These are phyloP conservation scores for Mycena rebaudengoi DNA, from an alignment of 768 basidiomycete genomes.

Conservation along the genomic window DNA sequence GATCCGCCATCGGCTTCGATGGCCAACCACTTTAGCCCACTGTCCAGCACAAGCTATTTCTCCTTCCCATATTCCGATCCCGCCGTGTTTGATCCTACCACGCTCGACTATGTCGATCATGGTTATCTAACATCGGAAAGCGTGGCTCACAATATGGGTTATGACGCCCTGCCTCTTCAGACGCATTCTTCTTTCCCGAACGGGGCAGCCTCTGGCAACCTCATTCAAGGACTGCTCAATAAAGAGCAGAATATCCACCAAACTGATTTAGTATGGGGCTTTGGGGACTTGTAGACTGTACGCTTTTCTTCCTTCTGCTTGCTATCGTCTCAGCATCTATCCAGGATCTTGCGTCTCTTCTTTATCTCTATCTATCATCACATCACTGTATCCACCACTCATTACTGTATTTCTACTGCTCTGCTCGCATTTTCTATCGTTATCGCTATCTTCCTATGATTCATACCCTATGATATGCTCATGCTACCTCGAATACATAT, in stretches of 20 bases:
- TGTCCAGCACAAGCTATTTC: no score
- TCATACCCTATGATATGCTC: conserved; percentile 1
- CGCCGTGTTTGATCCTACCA: neutral
- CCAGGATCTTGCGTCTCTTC: neutral
- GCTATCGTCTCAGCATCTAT: neutral
- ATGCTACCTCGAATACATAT: conserved; percentile 18
- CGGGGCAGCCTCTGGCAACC: neutral
- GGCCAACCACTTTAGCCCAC: no score
- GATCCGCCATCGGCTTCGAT: no score
- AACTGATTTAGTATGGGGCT: conserved; percentile 7
- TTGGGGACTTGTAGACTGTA: neutral
- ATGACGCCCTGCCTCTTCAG: neutral
- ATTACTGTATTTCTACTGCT: conserved; percentile 17
- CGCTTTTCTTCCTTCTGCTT: neutral
- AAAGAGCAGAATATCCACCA: neutral
- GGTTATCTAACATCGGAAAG: neutral
- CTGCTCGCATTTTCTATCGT: neutral
- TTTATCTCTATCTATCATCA: neutral
- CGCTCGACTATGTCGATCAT: neutral
- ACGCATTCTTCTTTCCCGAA: conserved; percentile 1
- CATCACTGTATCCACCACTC: conserved; percentile 20
- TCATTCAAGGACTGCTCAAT: neutral
- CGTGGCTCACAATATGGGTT: conserved; percentile 1
- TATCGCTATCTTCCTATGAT: conserved; percentile 22
- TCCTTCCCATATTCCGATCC: neutral